Evolutionary conservation across 306 rosid genomes (phyloP).

Genomic region (Cucurbita pepo): DNA sequence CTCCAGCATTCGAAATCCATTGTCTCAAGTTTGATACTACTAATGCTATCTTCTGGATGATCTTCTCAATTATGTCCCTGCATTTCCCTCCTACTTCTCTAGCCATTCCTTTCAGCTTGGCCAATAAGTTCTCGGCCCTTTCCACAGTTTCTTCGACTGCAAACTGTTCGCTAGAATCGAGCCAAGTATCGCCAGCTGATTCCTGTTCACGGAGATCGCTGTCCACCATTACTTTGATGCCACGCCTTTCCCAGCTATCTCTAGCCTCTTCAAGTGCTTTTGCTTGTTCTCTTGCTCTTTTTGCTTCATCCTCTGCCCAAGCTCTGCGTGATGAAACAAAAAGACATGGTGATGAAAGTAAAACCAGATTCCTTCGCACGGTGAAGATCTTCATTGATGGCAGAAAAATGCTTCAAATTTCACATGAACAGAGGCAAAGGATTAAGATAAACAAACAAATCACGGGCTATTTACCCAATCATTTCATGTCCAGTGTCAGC

Average conservation of each 20-base stretch:
- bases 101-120: slow-evolving; percentile 52
- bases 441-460: neutral
- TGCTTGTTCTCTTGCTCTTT: slow-evolving; percentile 83
- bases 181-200: slow-evolving; percentile 65
- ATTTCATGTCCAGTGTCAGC: neutral
- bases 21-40: slow-evolving; percentile 45
- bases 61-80: slow-evolving; percentile 34
- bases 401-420: neutral
- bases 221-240: slow-evolving; percentile 87
- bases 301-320: slow-evolving; percentile 99
- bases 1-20: slow-evolving; percentile 37
- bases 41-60: slow-evolving; percentile 37
- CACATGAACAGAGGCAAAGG: neutral
- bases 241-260: slow-evolving; percentile 86
- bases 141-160: slow-evolving; percentile 48
- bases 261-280: slow-evolving; percentile 86
- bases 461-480: neutral
- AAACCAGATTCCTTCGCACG: neutral
- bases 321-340: slow-evolving; percentile 28
- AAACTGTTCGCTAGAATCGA: slow-evolving; percentile 47
- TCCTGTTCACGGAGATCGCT: slow-evolving; percentile 75
- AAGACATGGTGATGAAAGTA: neutral
- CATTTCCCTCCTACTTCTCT: slow-evolving; percentile 48
- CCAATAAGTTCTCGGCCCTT: slow-evolving; percentile 56
- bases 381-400: neutral